Evolutionary conservation across 331 rosid genomes (phyloP).

Genomic region (Stylosanthes scabra): DNA sequence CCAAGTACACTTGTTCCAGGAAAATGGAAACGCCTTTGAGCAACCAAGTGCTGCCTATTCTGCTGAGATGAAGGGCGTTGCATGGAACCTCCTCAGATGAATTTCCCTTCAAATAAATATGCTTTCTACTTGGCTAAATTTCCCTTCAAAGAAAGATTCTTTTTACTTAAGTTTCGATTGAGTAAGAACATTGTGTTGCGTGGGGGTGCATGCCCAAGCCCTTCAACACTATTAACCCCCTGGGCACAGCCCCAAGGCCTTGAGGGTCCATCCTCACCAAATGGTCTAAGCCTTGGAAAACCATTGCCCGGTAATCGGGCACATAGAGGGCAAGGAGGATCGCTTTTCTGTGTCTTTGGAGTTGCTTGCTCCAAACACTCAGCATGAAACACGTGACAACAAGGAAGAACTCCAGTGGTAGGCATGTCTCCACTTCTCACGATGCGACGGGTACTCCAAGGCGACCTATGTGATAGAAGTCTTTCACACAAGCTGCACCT

Average conservation of each 20-base stretch:
- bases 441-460: slow-evolving; percentile 87
- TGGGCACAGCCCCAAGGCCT: slow-evolving; percentile 59
- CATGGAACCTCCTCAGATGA: slow-evolving; percentile 72
- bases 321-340: slow-evolving; percentile 82
- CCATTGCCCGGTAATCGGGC: slow-evolving; percentile 50
- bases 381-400: slow-evolving; percentile 83
- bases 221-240: slow-evolving; percentile 86
- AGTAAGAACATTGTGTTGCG: slow-evolving; percentile 69
- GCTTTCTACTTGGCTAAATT: slow-evolving; percentile 53
- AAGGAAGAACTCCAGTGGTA: slow-evolving; percentile 80
- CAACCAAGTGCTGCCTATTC: slow-evolving; percentile 63
- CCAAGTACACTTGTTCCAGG: background rate
- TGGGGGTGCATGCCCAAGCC: slow-evolving; percentile 71
- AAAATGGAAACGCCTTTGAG: slow-evolving; percentile 49
- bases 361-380: slow-evolving; percentile 92
- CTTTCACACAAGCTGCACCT: slow-evolving; percentile 85
- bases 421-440: slow-evolving; percentile 97
- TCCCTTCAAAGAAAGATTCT: slow-evolving; percentile 69
- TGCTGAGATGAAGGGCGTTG: slow-evolving; percentile 45
- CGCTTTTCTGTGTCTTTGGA: slow-evolving; percentile 62
- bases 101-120: slow-evolving; percentile 54
- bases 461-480: slow-evolving; percentile 79
- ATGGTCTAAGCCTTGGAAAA: slow-evolving; percentile 60
- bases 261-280: slow-evolving; percentile 66
- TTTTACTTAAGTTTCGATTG: slow-evolving; percentile 68